Evolutionary conservation across 345 rosid species (phyloP).

Genomic region (Pugionium cornutum): DNA sequence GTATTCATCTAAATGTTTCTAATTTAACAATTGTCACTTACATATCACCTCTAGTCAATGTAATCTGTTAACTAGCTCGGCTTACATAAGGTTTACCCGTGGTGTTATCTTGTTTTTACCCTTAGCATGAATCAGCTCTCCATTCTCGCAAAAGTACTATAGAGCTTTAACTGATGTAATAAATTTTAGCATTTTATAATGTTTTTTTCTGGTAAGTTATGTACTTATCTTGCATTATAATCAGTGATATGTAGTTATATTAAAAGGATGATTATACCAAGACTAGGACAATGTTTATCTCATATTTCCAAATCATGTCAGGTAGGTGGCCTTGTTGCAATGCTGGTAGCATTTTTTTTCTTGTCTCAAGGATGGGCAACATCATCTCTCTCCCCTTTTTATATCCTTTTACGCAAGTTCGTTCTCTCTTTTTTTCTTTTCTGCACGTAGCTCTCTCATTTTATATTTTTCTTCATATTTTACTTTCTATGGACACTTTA

Average conservation of each 20-base stretch:
- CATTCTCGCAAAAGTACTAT: background rate
- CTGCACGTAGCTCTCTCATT: conserved; percentile 1
- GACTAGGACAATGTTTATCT: conserved; percentile 13
- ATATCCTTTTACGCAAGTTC: conserved; percentile 61
- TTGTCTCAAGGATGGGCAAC: conserved; percentile 98
- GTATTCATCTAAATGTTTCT: conserved; percentile 44
- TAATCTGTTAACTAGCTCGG: background rate
- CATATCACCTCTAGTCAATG: conserved; percentile 4
- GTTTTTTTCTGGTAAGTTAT: conserved; percentile 3
- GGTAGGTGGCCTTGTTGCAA: conserved; percentile 92
- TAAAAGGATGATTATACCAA: background rate
- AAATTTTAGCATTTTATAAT: conserved; percentile 5
- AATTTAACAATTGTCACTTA: background rate
- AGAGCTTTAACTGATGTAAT: conserved; percentile 4
- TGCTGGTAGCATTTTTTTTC: conserved; percentile 81
- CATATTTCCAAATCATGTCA: conserved; percentile 38
- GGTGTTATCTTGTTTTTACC: background rate
- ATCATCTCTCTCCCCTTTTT: conserved; percentile 75
- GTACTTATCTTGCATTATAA: conserved; percentile 5
- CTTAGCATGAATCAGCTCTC: background rate
- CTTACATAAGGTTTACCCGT: background rate
- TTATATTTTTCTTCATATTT: conserved; percentile 13
- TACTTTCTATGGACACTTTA: conserved; percentile 15
- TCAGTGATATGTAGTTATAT: background rate
- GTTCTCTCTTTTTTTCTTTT: conserved; percentile 13